Evolutionary conservation across 2,329 filamentous ascomycete genomes (phyloP).

Genomic region (Phoma sp.): DNA sequence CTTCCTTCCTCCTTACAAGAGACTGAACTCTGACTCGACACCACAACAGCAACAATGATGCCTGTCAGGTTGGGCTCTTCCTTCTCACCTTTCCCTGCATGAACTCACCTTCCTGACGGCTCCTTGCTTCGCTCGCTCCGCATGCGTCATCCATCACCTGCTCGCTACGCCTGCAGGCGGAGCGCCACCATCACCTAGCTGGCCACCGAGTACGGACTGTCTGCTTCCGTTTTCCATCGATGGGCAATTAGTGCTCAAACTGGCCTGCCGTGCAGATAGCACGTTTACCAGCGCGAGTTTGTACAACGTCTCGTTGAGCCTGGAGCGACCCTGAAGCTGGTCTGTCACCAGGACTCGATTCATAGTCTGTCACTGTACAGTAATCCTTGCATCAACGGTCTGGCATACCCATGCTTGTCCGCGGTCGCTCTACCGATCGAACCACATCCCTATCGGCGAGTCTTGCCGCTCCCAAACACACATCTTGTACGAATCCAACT

Average conservation of each 20-base stretch:
- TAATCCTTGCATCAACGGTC: not conserved
- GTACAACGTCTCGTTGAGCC: not conserved
- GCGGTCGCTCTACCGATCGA: not conserved
- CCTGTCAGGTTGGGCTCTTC: not conserved
- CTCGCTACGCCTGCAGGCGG: slow-evolving; percentile 8
- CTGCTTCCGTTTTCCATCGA: not conserved
- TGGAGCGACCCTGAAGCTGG: not conserved
- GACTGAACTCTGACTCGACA: slow-evolving; percentile 8
- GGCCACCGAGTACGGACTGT: not conserved
- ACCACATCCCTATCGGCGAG: slow-evolving; percentile 1
- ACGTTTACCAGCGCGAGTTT: not conserved
- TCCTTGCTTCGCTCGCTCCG: slow-evolving; percentile 2
- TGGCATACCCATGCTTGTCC: slow-evolving; percentile 3
- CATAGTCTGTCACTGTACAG: slow-evolving; percentile 2
- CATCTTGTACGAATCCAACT: not conserved
- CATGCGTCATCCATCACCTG: slow-evolving; percentile 17
- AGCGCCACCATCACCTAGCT: slow-evolving; percentile 6
- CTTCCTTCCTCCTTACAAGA: slow-evolving; percentile 4
- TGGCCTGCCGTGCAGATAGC: not conserved
- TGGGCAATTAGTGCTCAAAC: not conserved
- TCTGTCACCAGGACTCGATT: not conserved
- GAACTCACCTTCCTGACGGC: not conserved
- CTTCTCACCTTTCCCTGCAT: not conserved
- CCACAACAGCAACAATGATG: not conserved
- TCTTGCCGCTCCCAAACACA: not conserved